Base-by-base conservation (phyloP, 306 rosid genomes). In the Glycine soja region DNA sequence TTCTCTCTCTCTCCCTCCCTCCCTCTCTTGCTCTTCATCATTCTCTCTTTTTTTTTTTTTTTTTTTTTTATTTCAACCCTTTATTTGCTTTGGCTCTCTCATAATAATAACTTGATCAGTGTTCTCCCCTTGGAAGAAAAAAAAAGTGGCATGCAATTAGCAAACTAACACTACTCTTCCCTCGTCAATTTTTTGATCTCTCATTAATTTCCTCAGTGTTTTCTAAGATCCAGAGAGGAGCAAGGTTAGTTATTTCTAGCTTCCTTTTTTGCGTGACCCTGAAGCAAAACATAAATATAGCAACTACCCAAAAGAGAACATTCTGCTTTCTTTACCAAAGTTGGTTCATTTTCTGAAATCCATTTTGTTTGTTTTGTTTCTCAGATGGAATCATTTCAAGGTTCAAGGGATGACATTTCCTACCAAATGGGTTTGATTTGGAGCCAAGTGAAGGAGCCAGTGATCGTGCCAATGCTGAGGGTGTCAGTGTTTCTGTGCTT, bases 381-480 rank as follows among this genome's bases (percentile, higher is more conserved):
- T 24, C 71, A 58, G 80, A 94, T 94, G 98, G 97, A 87, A 13
- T 36, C 90, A 32, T 81, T 92, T 47, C 62, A 84, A 51, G 94
- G 90, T 1, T 78, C 84, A 0, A 88, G 87, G 42, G 88, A 86
- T 38, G 97, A 86, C 70, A 80, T 91, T 69, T 34, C 87, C 43
- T 62, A 64, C 72, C 96, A 87, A 72, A 2, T 90, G 16, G 87
- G 79, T 10, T 3, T 88, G 48, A 2, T 88, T 24, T 94, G 97
- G 97, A 61, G 83, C 1, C 87, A 85, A 79, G 69, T 91, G 66
- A 92, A 88, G 82, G 88, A 87, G 3, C 97, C 97, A 66, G 47
- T 94, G 83, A 77, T 94, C 0, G 90, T 92, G 16, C 97, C 98
- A 24, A 19, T 92, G 47, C 79, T 94, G 34, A 81, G 86, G 61